A percentile compares a stretch with the other conserved stretches of the same genome.
phyloP scores from a whole-genome alignment of 495 filamentous ascomycete species.

The Paragyromitra xinjiangensis region DNA sequence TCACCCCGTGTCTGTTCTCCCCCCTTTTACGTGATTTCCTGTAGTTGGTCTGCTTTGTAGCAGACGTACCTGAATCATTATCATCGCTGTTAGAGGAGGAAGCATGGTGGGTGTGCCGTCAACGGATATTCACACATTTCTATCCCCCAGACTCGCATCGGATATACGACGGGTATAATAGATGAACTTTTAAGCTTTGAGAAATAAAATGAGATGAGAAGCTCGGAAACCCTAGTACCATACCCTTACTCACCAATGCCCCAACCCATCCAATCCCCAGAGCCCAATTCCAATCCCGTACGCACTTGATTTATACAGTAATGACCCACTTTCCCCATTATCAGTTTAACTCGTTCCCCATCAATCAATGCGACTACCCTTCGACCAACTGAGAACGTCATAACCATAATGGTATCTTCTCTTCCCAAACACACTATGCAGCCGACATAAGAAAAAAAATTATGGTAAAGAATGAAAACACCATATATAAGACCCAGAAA shows the following conservation, averaged over 20 bases:
- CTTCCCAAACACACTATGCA: neutral
- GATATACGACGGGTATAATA: too few species aligned
- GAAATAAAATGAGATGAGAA: too few species aligned
- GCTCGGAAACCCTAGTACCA: neutral
- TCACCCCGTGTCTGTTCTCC: too few species aligned
- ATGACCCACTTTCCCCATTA: slow-evolving; percentile 1
- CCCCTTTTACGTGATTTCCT: too few species aligned
- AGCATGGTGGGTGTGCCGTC: too few species aligned
- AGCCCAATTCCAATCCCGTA: neutral
- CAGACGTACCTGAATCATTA: too few species aligned
- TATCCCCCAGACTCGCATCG: too few species aligned
- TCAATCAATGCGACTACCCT: slow-evolving; percentile 8
- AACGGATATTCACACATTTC: too few species aligned
- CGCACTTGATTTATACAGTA: slow-evolving; percentile 12
- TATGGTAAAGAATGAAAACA: slow-evolving; percentile 21
- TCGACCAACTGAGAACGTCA: neutral
- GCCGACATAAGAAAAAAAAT: slow-evolving; percentile 15
- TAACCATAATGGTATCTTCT: slow-evolving; percentile 4
- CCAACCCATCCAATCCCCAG: neutral
- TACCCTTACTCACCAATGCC: neutral
- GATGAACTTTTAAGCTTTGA: too few species aligned
- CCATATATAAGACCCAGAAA: slow-evolving; percentile 8
- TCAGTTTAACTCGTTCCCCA: neutral
- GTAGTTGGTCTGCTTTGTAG: too few species aligned
- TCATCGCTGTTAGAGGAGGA: too few species aligned